phyloP scores from a whole-genome alignment of 768 basidiomycete genomes.

The Paxillus involutus region DNA sequence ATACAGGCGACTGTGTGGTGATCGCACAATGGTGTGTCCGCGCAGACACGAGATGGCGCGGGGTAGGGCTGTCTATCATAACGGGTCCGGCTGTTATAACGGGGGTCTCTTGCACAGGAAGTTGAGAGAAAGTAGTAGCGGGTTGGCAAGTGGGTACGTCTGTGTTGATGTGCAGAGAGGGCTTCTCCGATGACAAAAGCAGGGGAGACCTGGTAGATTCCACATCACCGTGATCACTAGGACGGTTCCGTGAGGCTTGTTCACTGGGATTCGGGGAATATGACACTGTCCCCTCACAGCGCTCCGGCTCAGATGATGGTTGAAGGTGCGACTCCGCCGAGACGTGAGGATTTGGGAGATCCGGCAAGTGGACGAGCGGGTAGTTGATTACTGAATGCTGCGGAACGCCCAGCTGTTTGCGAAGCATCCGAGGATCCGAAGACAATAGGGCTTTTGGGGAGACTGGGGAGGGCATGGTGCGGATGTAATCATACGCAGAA shows the following conservation, averaged over 20 bases:
- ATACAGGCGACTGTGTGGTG: neutral
- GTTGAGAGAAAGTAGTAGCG: neutral
- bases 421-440: conserved; percentile 25
- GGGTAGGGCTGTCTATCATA: neutral
- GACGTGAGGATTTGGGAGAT: conserved; percentile 26
- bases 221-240: neutral
- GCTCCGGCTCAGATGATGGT: neutral
- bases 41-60: neutral
- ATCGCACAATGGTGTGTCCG: neutral
- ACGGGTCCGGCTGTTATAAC: neutral
- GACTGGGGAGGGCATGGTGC: conserved; percentile 15
- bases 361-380: conserved; percentile 11
- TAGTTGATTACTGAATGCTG: conserved; percentile 31
- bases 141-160: neutral
- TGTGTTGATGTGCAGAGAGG: conserved; percentile 4
- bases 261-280: neutral
- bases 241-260: conserved; percentile 1
- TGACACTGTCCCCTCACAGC: neutral
- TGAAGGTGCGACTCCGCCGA: neutral
- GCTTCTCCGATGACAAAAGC: neutral
- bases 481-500: conserved; percentile 25
- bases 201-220: neutral
- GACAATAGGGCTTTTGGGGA: conserved; percentile 13
- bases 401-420: conserved; percentile 29
- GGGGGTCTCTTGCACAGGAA: neutral